Evolutionary conservation across 768 basidiomycete species (phyloP), one percentile per base, ranked within the genome.

Genomic region (Serendipita sp.): DNA sequence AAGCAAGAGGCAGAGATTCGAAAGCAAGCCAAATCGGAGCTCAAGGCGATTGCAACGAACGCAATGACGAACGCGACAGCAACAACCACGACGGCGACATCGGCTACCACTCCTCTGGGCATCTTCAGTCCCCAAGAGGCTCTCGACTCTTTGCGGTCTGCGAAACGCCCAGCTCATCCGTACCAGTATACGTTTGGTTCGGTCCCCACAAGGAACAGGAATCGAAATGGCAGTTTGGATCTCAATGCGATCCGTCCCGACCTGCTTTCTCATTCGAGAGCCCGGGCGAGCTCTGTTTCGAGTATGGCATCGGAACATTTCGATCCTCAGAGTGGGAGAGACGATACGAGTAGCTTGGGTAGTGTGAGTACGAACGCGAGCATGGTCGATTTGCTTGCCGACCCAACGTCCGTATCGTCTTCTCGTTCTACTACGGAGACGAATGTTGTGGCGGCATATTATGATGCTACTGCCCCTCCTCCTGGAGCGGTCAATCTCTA

Each of bases 191-290:
- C 55, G 27, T 60, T 31, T 60, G 55, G 34, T 10, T 27, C 55
- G 3, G 55, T n/a, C 34, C 27, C 55, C 3, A 27, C 55, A 27
- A 3, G 34, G 23, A 27, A 23, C 16, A 11, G 55, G 10, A 36
- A 29, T 60, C 55, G 55, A 3, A 60, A 60, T 31, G 55, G 55
- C 3, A 60, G 55, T 36, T 34, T 60, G 55, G 55, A 60, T 34
- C 55, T 60, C 16, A 34, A 34, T 1, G n/a, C 16, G 1, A 4
- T n/a, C 8, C 23, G 34, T 31, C 55, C 55, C 23, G 33, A 60
- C 33, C 48, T 52, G 6, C 8, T 23, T 52, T 18, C 18, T 23
- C 16, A 3, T 8, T 8, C 27, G 8, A 60, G 55, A n/a, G 10
- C 8, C 16, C 55, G 55, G 15, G 3, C 55, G n/a, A 31, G 55